Evolutionary conservation across 2,329 filamentous ascomycete genomes (phyloP), one percentile per base, ranked within the genome.

Genomic region (Harringtonia aguacate): DNA sequence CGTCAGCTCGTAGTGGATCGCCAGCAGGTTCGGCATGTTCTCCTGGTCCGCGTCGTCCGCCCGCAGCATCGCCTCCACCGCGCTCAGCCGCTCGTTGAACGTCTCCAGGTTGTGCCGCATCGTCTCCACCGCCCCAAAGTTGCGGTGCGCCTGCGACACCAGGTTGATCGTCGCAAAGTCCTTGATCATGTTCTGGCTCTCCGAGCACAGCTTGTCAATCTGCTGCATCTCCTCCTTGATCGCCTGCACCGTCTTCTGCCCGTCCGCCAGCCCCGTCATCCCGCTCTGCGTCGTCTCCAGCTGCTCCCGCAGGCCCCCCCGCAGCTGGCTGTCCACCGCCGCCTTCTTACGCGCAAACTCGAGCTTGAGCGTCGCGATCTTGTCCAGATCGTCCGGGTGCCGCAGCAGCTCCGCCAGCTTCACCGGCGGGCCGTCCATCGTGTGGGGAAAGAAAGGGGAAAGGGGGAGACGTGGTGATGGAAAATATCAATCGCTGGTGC

Each of bases 181-280:
- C 58, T 85, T 81, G 57, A 98, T 95, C 79, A 95, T 95, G 60
- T 86, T 87, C 69, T 97, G 90, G 44, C 89, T 89, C 65, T 98
- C 94, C 50, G 89, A 88, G 68, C 92, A 98, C 51, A 98, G 77
- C 66, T 86, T 88, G 69, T 98, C 92, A 57, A 98, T 97, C 66
- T 90, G 94, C 72, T 94, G 88, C 79, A 98, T 92, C 68, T 98
- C 92, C 53, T 97, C 90, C 64, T 94, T 95, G 66, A 95, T 95
- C 55, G 84, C 78, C 59, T 86, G 84, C 30, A 98, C 86, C 48
- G 86, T 86, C 62, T 89, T 85, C 64, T 97, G 89, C 45, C 89
- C 89, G 59, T 95, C 88, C 36, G 78, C 79, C 52, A 98, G 81
- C 50, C 85, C 85, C 52, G 70, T 83, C 81, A 98, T 95, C 61